Conservation (phyloP, 108 stramenopile genomes). For the Parietichytrium sp. region DNA sequence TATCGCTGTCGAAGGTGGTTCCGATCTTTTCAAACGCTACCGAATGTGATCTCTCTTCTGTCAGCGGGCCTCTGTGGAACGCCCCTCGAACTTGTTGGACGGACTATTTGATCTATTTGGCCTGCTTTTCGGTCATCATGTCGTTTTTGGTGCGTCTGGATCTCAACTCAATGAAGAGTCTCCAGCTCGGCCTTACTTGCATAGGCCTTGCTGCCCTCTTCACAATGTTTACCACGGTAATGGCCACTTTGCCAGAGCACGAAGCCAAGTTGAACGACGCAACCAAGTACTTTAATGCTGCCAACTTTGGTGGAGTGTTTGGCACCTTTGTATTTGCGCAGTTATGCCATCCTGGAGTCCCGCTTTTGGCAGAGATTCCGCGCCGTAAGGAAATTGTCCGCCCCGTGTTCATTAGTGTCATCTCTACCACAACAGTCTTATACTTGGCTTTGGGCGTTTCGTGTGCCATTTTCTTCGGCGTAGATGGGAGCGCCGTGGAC, state of each 20-base stretch:
- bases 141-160: background rate
- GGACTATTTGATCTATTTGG: conserved; percentile 6
- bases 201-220: conserved; percentile 26
- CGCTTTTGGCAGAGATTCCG: background rate
- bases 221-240: conserved; percentile 1
- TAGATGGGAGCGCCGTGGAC: background rate
- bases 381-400: background rate
- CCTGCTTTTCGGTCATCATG: background rate
- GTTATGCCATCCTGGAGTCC: conserved; percentile 16
- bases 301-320: conserved; percentile 36
- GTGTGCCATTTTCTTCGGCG: conserved; percentile 37
- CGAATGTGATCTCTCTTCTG: background rate
- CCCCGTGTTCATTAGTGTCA: background rate
- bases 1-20: background rate
- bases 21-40: background rate
- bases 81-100: background rate
- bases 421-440: background rate
- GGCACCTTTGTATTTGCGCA: conserved; percentile 32
- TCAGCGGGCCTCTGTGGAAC: conserved; percentile 20
- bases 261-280: background rate
- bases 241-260: background rate
- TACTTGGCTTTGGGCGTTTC: background rate
- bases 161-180: background rate
- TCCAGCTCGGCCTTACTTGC: conserved; percentile 19
- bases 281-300: background rate